Percentiles rank a stretch among this genome's conserved stretches.
Evolutionary conservation across 2,329 filamentous ascomycete genomes (phyloP).

Genomic region (Xylaria sp.): DNA sequence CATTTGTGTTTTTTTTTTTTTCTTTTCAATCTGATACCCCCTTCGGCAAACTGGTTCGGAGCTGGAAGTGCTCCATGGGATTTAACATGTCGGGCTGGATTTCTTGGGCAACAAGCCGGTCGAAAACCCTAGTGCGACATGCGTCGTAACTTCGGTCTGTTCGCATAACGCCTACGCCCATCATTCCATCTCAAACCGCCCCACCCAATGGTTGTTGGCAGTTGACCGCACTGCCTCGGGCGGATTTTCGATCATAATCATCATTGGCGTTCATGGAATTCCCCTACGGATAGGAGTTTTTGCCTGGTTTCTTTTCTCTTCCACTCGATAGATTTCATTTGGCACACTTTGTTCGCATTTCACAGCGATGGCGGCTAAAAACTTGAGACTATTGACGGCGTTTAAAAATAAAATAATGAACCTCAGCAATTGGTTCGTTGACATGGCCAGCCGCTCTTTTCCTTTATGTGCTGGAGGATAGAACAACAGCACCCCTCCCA

Average conservation of each 20-base stretch:
- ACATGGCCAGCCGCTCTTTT: conserved; percentile 35
- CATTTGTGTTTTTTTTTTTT: conserved; percentile 39
- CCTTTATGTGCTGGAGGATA: conserved; percentile 24
- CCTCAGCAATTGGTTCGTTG: conserved; percentile 30
- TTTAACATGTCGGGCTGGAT: conserved; percentile 7
- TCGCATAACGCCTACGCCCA: background rate
- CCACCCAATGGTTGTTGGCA: background rate
- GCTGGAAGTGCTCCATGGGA: conserved; percentile 31
- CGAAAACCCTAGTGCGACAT: background rate
- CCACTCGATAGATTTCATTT: conserved; percentile 48
- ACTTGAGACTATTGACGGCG: conserved; percentile 46
- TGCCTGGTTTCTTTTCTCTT: conserved; percentile 23
- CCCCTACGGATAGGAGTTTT: conserved; percentile 43
- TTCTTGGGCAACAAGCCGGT: background rate
- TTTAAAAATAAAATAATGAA: conserved; percentile 45
- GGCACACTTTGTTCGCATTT: conserved; percentile 47
- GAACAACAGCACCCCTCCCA: conserved; percentile 11
- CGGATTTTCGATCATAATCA: conserved; percentile 41
- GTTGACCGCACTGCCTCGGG: conserved; percentile 20
- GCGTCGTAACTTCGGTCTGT: background rate
- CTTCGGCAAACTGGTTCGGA: conserved; percentile 39
- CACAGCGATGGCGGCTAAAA: conserved; percentile 49
- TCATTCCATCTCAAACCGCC: conserved; percentile 1
- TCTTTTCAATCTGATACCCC: conserved; percentile 50
- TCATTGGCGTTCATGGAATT: conserved; percentile 48